phyloP scores from a whole-genome alignment of 2,329 filamentous ascomycete genomes.

The Exserohilum rostratum region DNA sequence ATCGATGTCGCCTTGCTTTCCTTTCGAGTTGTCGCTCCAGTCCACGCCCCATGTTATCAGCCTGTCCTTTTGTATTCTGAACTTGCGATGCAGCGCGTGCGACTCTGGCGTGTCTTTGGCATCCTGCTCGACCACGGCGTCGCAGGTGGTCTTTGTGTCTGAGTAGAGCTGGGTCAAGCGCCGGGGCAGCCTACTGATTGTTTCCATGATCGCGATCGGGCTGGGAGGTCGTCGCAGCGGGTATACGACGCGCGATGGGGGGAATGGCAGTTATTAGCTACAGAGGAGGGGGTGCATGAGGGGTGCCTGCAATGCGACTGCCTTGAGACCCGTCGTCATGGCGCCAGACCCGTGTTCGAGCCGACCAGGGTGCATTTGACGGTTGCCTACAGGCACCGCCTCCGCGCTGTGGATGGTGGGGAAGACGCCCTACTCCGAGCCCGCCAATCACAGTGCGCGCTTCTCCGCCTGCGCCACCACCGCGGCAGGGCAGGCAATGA shows the following conservation, averaged over 20 bases:
- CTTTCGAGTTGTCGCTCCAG: constrained; percentile 72
- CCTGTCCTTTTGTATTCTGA: constrained; percentile 80
- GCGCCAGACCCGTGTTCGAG: constrained; percentile 24
- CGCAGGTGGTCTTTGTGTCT: constrained; percentile 78
- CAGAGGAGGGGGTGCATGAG: constrained; percentile 23
- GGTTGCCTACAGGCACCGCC: constrained; percentile 35
- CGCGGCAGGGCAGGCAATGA: constrained; percentile 2
- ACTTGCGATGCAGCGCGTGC: constrained; percentile 73
- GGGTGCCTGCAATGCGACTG: constrained; percentile 30
- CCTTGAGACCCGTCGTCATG: constrained; percentile 40
- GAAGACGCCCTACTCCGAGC: neutral
- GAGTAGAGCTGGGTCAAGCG: constrained; percentile 69
- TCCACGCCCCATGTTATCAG: constrained; percentile 80
- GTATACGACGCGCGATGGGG: constrained; percentile 8
- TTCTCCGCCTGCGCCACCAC: constrained; percentile 14
- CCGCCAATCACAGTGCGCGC: constrained; percentile 12
- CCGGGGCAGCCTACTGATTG: constrained; percentile 44
- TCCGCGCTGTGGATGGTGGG: constrained; percentile 15
- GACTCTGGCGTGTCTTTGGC: constrained; percentile 69
- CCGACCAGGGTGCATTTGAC: constrained; percentile 35
- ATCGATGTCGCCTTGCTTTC: constrained; percentile 71
- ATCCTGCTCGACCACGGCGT: constrained; percentile 69
- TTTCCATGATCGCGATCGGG: constrained; percentile 37
- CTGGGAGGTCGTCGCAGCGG: constrained; percentile 5
- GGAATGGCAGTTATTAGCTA: constrained; percentile 12